These are phyloP conservation scores for Pseudevernia furfuracea DNA, from an alignment of 495 filamentous ascomycete genomes.

Conservation along the genomic window DNA sequence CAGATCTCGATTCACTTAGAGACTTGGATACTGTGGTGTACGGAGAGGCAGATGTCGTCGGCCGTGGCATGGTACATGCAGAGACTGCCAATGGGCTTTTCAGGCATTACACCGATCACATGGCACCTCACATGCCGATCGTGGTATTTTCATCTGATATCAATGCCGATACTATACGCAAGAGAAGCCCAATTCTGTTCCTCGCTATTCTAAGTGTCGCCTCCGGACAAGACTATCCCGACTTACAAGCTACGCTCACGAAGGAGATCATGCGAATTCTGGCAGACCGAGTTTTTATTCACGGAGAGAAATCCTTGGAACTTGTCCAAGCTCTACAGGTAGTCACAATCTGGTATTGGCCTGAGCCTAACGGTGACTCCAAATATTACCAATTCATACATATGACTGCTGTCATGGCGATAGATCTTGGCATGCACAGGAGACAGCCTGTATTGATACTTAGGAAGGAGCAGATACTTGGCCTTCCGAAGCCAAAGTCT, in stretches of 20 bases:
- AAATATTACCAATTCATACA: constrained; percentile 88
- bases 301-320: constrained; percentile 78
- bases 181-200: constrained; percentile 69
- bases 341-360: constrained; percentile 69
- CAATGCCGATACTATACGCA: constrained; percentile 59
- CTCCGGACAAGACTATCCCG: constrained; percentile 53
- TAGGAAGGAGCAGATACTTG: constrained; percentile 27
- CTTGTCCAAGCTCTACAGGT: constrained; percentile 75
- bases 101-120: constrained; percentile 56
- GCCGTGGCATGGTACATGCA: constrained; percentile 58
- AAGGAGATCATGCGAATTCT: constrained; percentile 65
- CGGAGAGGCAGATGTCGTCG: constrained; percentile 52
- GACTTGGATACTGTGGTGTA: not conserved
- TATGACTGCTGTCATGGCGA: constrained; percentile 72
- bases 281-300: constrained; percentile 64
- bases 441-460: constrained; percentile 19
- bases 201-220: constrained; percentile 67
- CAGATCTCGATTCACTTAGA: not conserved
- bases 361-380: constrained; percentile 74
- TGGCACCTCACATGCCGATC: constrained; percentile 65
- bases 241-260: constrained; percentile 52
- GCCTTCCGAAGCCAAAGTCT: constrained; percentile 34
- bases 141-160: constrained; percentile 66
- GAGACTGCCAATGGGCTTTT: constrained; percentile 59
- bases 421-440: constrained; percentile 77